Conservation (phyloP, 1,284 basidiomycete species). For the Irpex sp. region DNA sequence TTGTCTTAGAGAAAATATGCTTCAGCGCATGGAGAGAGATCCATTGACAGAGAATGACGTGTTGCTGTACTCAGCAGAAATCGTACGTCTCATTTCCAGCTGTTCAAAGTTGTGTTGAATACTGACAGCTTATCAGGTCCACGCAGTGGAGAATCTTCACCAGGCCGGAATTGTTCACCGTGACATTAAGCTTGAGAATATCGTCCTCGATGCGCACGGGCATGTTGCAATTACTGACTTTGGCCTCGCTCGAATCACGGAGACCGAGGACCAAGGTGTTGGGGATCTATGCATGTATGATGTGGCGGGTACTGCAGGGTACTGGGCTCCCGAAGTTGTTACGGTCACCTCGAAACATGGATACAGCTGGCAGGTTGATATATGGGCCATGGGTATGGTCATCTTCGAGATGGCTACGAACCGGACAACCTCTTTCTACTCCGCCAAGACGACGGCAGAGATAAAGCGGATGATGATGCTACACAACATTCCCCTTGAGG, state of each 20-base stretch:
- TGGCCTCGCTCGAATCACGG: slow-evolving; percentile 28
- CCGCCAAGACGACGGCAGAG: not conserved
- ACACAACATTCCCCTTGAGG: slow-evolving; percentile 2
- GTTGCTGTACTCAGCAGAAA: slow-evolving; percentile 15
- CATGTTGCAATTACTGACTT: slow-evolving; percentile 21
- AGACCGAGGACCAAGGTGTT: slow-evolving; percentile 35
- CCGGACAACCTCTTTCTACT: slow-evolving; percentile 2
- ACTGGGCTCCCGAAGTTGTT: slow-evolving; percentile 21
- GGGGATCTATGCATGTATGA: slow-evolving; percentile 17
- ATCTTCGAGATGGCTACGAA: slow-evolving; percentile 18
- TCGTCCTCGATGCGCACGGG: slow-evolving; percentile 19
- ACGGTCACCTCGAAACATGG: not conserved
- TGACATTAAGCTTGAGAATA: slow-evolving; percentile 25
- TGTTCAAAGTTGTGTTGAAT: not conserved
- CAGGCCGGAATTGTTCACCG: slow-evolving; percentile 16
- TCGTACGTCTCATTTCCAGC: slow-evolving; percentile 11
- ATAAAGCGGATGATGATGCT: slow-evolving; percentile 4
- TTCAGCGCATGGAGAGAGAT: not conserved
- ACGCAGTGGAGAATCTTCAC: slow-evolving; percentile 16
- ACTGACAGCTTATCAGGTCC: slow-evolving; percentile 13
- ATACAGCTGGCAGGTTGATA: slow-evolving; percentile 18
- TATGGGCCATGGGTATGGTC: slow-evolving; percentile 22
- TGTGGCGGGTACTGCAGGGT: slow-evolving; percentile 17
- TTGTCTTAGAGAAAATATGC: slow-evolving; percentile 1
- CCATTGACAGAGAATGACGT: not conserved